Base-by-base conservation (phyloP, 1,284 basidiomycete genomes). In the Austropuccinia psidii region DNA sequence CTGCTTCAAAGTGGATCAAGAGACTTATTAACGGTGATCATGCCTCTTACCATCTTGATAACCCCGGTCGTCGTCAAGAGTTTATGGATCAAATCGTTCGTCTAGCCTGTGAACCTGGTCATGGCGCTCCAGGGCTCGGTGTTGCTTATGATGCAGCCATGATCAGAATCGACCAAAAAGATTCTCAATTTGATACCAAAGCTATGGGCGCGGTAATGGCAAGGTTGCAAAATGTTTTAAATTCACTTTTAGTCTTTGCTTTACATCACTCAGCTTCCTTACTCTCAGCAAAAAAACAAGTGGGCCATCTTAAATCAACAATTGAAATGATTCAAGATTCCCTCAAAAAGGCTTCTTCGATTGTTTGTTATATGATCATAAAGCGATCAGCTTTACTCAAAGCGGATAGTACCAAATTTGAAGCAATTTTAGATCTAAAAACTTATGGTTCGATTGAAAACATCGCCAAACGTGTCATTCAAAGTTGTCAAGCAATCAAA, bases 1-100 rank as follows among this genome's bases (percentile, higher is more conserved):
- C 69, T 17, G 69, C 69, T 49, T 64, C 57, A 13, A 73, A 54
- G 19, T 73, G 69, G 69, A 49, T 73, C 41, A 73, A 62, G n/a
- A 58, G 43, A 43, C 35, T 73, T 27, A 54, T 73, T 39, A 73
- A 65, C 37, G 49, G 58, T 8, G 69, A 73, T 39, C 69, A 62
- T 55, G 68, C 68, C 45, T 50, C 55, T 13, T 70, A 70, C 33
- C 54, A 70, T 19, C 55, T 70, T 31, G 55, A 70, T 47, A 43
- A 70, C 29, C 45, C 57, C 31, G 45, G 57, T 35, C 52, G 55
- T n/a, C 54, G 68, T 9, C 41, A 43, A 55, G 55, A 58, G 29
- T 70, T 70, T 31, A 49, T 70, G 43, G 68, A 70, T 35, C 54
- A 33, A 47, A 70, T 70, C 45, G 68, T 70, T 17, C 39, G 55